phyloP scores from a whole-genome alignment of 1,139 yeast genomes.

The Scheffersomyces quercinus region DNA sequence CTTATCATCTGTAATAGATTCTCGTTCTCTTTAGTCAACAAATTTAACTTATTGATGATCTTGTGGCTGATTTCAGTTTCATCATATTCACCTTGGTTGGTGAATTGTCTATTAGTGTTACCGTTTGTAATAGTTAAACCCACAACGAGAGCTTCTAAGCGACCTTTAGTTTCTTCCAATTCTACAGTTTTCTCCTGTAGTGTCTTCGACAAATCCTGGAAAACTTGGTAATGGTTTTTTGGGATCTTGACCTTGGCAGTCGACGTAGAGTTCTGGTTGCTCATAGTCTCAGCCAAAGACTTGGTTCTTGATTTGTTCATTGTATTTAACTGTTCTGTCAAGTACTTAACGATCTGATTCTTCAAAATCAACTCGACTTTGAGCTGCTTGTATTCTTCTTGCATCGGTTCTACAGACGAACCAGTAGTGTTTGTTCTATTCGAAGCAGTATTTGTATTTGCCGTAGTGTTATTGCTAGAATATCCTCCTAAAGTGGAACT shows the following conservation, averaged over 20 bases:
- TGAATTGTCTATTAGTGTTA: conserved; percentile 19
- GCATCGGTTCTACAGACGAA: conserved; percentile 3
- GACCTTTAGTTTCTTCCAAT: conserved; percentile 56
- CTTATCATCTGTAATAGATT: conserved; percentile 69
- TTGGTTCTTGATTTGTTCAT: conserved; percentile 16
- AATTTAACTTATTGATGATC: conserved; percentile 61
- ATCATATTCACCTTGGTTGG: conserved; percentile 60
- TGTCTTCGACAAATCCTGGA: conserved; percentile 51
- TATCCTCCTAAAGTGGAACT: neutral
- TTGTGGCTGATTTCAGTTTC: conserved; percentile 79
- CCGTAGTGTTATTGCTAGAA: neutral
- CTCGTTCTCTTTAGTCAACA: conserved; percentile 70
- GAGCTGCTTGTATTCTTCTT: conserved; percentile 26
- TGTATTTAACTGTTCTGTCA: conserved; percentile 30
- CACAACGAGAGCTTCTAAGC: conserved; percentile 62
- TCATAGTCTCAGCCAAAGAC: conserved; percentile 5
- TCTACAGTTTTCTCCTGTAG: conserved; percentile 55
- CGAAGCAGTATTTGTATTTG: neutral
- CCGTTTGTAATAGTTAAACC: conserved; percentile 18
- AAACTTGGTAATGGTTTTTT: conserved; percentile 46
- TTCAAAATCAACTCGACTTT: conserved; percentile 36
- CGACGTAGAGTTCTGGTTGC: conserved; percentile 17
- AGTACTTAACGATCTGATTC: conserved; percentile 36
- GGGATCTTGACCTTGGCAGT: conserved; percentile 29
- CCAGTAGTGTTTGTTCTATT: conserved; percentile 2